Percentiles rank a stretch among this genome's conserved stretches.
These are phyloP conservation scores for Saccharum spontaneum DNA, from an alignment of 176 grass and related monocot species.

Conservation along the genomic window DNA sequence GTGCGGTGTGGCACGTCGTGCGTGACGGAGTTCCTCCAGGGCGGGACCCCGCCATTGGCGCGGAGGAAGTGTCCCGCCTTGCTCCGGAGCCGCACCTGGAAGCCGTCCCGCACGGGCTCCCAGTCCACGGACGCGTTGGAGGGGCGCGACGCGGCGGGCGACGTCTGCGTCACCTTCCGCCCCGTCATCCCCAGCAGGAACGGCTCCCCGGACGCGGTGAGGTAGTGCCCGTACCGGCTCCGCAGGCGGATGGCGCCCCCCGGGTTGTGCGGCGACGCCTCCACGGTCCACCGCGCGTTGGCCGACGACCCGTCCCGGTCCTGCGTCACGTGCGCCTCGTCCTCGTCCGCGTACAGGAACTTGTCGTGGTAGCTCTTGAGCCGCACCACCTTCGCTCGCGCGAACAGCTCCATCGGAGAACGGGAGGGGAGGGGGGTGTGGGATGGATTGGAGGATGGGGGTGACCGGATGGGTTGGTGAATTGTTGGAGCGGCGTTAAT, in stretches of 20 bases:
- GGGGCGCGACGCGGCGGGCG: background rate
- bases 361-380: constrained; percentile 91
- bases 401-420: constrained; percentile 64
- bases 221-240: constrained; percentile 72
- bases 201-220: constrained; percentile 67
- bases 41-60: constrained; percentile 68
- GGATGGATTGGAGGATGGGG: background rate
- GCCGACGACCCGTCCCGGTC: constrained; percentile 57
- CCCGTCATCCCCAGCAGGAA: constrained; percentile 79
- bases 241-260: constrained; percentile 41
- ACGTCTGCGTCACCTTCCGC: constrained; percentile 68
- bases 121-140: constrained; percentile 75
- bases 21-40: constrained; percentile 88
- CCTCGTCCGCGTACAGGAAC: constrained; percentile 86
- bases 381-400: constrained; percentile 69
- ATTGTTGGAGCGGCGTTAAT: constrained; percentile 3
- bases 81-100: constrained; percentile 71
- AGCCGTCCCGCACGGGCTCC: constrained; percentile 65
- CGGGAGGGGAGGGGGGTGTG: background rate
- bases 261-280: constrained; percentile 26
- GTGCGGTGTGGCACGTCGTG: constrained; percentile 76
- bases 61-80: constrained; percentile 54
- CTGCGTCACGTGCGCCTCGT: constrained; percentile 75
- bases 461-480: background rate
- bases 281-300: constrained; percentile 73